Base-by-base conservation (phyloP, 2,329 filamentous ascomycete genomes). In the Ophiostoma sp. region DNA sequence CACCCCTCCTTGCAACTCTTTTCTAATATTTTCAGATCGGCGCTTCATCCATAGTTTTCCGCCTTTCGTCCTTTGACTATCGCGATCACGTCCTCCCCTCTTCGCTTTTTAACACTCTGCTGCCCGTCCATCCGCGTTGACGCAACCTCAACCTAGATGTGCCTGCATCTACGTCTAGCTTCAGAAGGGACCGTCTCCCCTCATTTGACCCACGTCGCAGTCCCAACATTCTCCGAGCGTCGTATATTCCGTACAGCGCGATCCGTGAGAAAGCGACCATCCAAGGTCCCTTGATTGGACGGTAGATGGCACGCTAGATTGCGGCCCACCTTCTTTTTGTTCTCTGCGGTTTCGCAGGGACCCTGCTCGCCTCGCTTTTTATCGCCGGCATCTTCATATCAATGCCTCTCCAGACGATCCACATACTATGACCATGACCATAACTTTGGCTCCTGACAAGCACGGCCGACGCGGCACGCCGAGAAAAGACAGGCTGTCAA, bases 401-500 rank as follows among this genome's bases (percentile, higher is more conserved):
- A 36, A 36, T 8, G 19, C 19, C 17, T 36, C 57, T 36, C 17
- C 31, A 22, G 57, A 36, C 31, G 17, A 61, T 9, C 57, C 19
- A 36, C n/a, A n/a, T n/a, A n/a, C n/a, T n/a, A n/a, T n/a, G n/a
- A n/a, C n/a, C n/a, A n/a, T 9, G 36, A 36, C 42, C 36, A 28
- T 48, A 22, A 17, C 28, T 19, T 52, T 63, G 19, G 42, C 28
- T 45, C 48, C 22, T 52, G n/a, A 22, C 45, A 17, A 36, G 17
- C 33, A 48, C 42, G 42, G 66, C 48, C 48, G n/a, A 45, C 61
- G 57, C 63, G 71, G 71, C 64, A 39, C 66, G 36, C 28, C 48
- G 64, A 55, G 31, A 71, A 71, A 68, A 68, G 69, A 71, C 50
- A 71, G 59, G 72, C 69, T 68, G 48, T 71, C 69, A 50, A 28